Base-by-base conservation (phyloP, 305 asterid genomes). In the Fraxinus xanthoxyloides region DNA sequence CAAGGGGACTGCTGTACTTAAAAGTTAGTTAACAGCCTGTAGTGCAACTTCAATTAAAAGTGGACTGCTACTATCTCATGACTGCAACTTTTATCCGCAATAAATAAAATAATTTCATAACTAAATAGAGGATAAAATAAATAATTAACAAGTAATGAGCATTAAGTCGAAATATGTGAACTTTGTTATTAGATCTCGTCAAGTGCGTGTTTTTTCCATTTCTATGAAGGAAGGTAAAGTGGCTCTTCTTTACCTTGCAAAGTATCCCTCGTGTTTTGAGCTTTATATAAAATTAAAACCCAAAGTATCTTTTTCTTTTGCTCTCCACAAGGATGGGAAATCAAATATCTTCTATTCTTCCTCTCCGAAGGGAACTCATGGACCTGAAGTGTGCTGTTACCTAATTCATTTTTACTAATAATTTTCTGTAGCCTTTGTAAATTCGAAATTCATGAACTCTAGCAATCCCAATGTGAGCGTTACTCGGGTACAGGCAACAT, bases 1-100 rank as follows among this genome's bases (percentile, higher is more conserved):
- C 28, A 23, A 61, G 31, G 8, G 74, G 63, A 30, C 31, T 67
- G n/a, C 69, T 59, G 28, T 77, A 17, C 12, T 15, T 9, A n/a
- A 61, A 74, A 36, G 54, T 59, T 69, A 70, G 69, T 30, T 70
- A 76, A 28, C 26, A 56, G 24, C 54, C 70, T 63, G 51, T 54
- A 77, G 40, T 59, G 26, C 38, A 56, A 36, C 43, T 7, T 36
- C 7, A 36, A 36, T 36, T 36, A 7, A 36, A 7, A 36, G 43
- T 36, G 43, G 43, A 36, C 43, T 36, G 12, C 12, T 36, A 36
- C 43, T 12, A 26, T 61, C 74, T 77, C 61, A 12, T 15, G 70
- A 36, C 75, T 48, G 67, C 76, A 21, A n/a, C 76, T 78, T 46
- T 83, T 85, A 79, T 80, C 35, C 4, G 1, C 35, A 46, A 21